Evolutionary conservation across 2,329 filamentous ascomycete species (phyloP).

Genomic region (Dissoconium aciculare): DNA sequence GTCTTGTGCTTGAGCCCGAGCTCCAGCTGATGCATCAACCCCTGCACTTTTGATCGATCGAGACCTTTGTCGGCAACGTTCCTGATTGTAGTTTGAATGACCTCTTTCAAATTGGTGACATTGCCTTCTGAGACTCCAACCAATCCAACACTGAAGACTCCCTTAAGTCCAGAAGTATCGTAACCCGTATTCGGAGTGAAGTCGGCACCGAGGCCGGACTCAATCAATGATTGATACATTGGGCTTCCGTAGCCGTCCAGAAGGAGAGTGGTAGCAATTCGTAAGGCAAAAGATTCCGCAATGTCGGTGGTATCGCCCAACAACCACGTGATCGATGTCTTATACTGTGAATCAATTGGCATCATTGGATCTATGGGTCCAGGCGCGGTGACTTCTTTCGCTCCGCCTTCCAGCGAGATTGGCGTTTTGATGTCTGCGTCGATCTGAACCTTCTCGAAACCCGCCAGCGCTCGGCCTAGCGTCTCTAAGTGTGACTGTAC

Average conservation of each 20-base stretch:
- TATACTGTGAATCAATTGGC: slow-evolving; percentile 73
- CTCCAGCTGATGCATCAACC: slow-evolving; percentile 84
- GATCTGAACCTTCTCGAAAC: slow-evolving; percentile 55
- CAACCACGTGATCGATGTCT: slow-evolving; percentile 88
- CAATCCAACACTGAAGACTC: slow-evolving; percentile 79
- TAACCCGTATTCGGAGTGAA: slow-evolving; percentile 93
- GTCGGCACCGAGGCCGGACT: slow-evolving; percentile 77
- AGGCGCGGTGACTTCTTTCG: slow-evolving; percentile 53
- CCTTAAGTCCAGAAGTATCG: slow-evolving; percentile 59
- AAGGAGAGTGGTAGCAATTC: slow-evolving; percentile 66
- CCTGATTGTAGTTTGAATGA: slow-evolving; percentile 56
- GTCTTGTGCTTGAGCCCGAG: slow-evolving; percentile 93
- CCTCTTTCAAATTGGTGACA: slow-evolving; percentile 59
- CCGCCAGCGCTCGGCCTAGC: slow-evolving; percentile 56
- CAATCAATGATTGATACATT: slow-evolving; percentile 74
- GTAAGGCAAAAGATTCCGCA: slow-evolving; percentile 75
- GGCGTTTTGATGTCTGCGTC: slow-evolving; percentile 65
- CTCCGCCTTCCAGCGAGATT: slow-evolving; percentile 51
- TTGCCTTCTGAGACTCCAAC: slow-evolving; percentile 77
- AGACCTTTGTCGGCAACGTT: slow-evolving; percentile 64
- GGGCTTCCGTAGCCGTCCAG: slow-evolving; percentile 94
- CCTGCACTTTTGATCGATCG: slow-evolving; percentile 78
- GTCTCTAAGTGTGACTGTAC: slow-evolving; percentile 66
- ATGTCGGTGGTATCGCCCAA: slow-evolving; percentile 70
- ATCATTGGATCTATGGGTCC: slow-evolving; percentile 81